A percentile compares a stretch with the other conserved stretches of the same genome.
Conservation (phyloP, 2,329 filamentous ascomycete species). For the Aspergillus ochraceoroseus region DNA sequence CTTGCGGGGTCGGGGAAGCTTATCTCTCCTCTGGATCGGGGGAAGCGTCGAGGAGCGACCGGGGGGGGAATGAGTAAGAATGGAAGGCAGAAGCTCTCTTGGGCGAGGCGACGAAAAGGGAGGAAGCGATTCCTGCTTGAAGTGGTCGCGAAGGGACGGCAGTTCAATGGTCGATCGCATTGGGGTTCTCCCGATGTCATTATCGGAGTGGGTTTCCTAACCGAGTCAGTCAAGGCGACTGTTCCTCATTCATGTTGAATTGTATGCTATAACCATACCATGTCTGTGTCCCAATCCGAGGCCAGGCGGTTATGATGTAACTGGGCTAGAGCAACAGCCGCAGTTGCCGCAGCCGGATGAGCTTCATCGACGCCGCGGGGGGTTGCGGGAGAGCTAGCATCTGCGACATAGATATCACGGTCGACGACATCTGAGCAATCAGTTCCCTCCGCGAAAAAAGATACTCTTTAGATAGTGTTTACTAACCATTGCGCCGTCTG, state of each 20-base stretch:
- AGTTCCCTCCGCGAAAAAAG: slow-evolving; percentile 11
- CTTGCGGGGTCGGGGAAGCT: slow-evolving; percentile 70
- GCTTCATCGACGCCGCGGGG: slow-evolving; percentile 66
- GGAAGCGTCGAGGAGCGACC: slow-evolving; percentile 84
- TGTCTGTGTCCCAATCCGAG: slow-evolving; percentile 71
- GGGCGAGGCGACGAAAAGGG: slow-evolving; percentile 57
- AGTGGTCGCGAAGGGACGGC: slow-evolving; percentile 62
- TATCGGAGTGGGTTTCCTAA: slow-evolving; percentile 68
- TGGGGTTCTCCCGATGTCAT: slow-evolving; percentile 59
- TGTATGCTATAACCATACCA: too few relatives aligned
- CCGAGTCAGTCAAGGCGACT: slow-evolving; percentile 1
- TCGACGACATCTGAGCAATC: slow-evolving; percentile 52
- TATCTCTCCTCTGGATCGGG: slow-evolving; percentile 69
- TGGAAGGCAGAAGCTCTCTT: slow-evolving; percentile 75
- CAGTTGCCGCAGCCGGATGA: slow-evolving; percentile 64
- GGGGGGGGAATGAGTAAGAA: slow-evolving; percentile 71
- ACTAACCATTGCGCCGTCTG: slow-evolving; percentile 38
- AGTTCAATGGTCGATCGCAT: slow-evolving; percentile 65
- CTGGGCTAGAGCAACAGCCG: slow-evolving; percentile 81
- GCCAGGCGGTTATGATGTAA: slow-evolving; percentile 74
- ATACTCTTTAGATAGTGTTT: too few relatives aligned
- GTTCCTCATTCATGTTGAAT: too few relatives aligned
- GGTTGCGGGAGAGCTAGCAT: slow-evolving; percentile 63
- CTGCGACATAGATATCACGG: slow-evolving; percentile 62
- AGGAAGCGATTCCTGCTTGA: slow-evolving; percentile 70